Base-by-base conservation (phyloP, 1,139 yeast genomes). In the Pneumocystis carinii region DNA sequence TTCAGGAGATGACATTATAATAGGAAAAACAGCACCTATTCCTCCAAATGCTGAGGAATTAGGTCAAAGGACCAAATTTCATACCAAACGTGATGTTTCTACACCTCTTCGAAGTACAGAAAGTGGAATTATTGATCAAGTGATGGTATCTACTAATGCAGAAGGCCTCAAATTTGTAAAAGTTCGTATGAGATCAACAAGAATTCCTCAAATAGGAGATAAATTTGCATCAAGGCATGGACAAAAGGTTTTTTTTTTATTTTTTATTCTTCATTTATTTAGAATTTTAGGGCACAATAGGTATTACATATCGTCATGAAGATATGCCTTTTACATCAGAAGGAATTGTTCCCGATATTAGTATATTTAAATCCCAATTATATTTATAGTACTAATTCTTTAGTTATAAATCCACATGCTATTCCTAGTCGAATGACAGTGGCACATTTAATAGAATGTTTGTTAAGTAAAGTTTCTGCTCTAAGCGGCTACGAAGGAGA, bases 371-470 rank as follows among this genome's bases (percentile, higher is more conserved):
- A 10, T 48, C 14, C n/a, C 4, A 19, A 48, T 48, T 48, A 48
- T 48, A 48, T 48, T 12, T 24, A 24, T 48, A 48, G 12, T 24
- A 14, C 55, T 48, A 14, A 48, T 24, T 24, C n/a, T 78, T 81
- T 92, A 74, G 88, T 92, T 71, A 92, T 92, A 75, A 92, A 92
- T 75, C 99, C 99, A 0, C 99, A 92, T 77, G 98, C 98, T 73
- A 92, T 92, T 82, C 99, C 99, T 70, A 92, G 98, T 65, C 97
- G 99, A 82, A 92, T 92, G 99, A 92, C 99, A 61, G 98, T 92
- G 66, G 99, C 98, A 65, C 98, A 94, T 81, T 86, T 92, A 79
- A 92, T 92, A 76, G 99, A 92, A 78, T 94, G 98, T 85, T 79
- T 92, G 73, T 80, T 94, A 71, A 87, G 96, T 63, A 92, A 94